Conservation (phyloP, 2,329 filamentous ascomycete species). For the Aspergillus latus region DNA sequence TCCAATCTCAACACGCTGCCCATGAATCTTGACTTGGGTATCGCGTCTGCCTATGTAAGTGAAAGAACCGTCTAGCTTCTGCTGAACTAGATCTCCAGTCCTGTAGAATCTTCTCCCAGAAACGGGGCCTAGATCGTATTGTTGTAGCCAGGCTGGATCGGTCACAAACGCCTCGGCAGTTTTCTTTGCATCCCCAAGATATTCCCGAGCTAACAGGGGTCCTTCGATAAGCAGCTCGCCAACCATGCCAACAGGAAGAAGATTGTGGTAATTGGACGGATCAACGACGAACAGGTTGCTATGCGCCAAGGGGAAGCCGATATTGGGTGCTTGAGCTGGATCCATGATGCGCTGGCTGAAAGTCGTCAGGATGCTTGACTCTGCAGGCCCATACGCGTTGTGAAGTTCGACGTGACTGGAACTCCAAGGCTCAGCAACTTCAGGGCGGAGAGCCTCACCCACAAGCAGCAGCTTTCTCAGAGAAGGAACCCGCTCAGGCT, state of each 20-base stretch:
- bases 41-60: slow-evolving; percentile 63
- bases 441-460: slow-evolving; percentile 3
- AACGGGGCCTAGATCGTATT: slow-evolving; percentile 31
- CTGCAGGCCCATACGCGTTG: slow-evolving; percentile 24
- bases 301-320: slow-evolving; percentile 6
- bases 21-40: slow-evolving; percentile 62
- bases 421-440: slow-evolving; percentile 16
- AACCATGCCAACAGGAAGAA: slow-evolving; percentile 4
- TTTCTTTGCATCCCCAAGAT: slow-evolving; percentile 5
- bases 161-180: slow-evolving; percentile 26
- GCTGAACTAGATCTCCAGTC: slow-evolving; percentile 20
- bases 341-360: slow-evolving; percentile 8
- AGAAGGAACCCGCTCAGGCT: slow-evolving; percentile 17
- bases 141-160: slow-evolving; percentile 64
- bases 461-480: slow-evolving; percentile 12
- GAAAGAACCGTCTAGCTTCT: slow-evolving; percentile 71
- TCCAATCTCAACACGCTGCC: slow-evolving; percentile 67
- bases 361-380: slow-evolving; percentile 15
- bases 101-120: slow-evolving; percentile 27
- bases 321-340: slow-evolving; percentile 5
- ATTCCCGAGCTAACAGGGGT: slow-evolving; percentile 5
- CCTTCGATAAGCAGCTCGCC: slow-evolving; percentile 16
- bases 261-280: slow-evolving; percentile 4
- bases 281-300: slow-evolving; percentile 7
- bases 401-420: slow-evolving; percentile 4